These are phyloP conservation scores for Ophiostoma perfectum DNA, from an alignment of 2,329 filamentous ascomycete species.

Conservation along the genomic window DNA sequence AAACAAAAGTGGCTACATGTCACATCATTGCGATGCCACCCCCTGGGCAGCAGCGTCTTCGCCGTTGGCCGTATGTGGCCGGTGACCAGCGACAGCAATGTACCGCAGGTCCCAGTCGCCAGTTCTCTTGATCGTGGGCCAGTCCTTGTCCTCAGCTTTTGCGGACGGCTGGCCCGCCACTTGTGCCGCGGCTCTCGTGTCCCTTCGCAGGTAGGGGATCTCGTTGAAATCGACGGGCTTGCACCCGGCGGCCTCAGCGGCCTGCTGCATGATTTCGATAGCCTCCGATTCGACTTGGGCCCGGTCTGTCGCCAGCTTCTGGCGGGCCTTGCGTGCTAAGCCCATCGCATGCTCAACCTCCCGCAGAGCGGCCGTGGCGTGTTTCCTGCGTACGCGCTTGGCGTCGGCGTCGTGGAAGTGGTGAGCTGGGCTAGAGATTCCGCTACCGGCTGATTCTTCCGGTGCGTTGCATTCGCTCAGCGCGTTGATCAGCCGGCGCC, in stretches of 20 bases:
- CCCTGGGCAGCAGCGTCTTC: not conserved
- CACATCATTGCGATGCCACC: not conserved
- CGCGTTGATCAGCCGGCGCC: conserved; percentile 21
- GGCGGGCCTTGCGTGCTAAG: conserved; percentile 25
- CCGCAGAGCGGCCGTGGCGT: conserved; percentile 19
- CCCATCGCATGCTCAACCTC: conserved; percentile 29
- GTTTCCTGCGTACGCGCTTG: not conserved
- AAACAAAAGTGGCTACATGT: not conserved
- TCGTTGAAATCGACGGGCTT: conserved; percentile 27
- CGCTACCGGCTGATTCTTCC: not conserved
- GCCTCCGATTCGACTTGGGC: conserved; percentile 27
- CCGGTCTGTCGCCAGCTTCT: conserved; percentile 26
- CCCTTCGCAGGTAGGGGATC: conserved; percentile 5
- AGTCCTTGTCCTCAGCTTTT: not conserved
- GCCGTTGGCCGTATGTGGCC: not conserved
- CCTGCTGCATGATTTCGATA: conserved; percentile 32
- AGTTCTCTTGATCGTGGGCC: not conserved
- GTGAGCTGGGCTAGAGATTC: no score
- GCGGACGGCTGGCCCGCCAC: not conserved
- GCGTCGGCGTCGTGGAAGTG: not conserved
- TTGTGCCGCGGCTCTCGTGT: not conserved
- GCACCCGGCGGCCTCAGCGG: conserved; percentile 30
- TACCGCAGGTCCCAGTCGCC: conserved; percentile 18
- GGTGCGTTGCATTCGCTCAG: conserved; percentile 16
- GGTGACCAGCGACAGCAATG: not conserved